A percentile compares a stretch with the other conserved stretches of the same genome.
phyloP scores from a whole-genome alignment of 208 protist genomes.

The Trypanosomatidae sp. region DNA sequence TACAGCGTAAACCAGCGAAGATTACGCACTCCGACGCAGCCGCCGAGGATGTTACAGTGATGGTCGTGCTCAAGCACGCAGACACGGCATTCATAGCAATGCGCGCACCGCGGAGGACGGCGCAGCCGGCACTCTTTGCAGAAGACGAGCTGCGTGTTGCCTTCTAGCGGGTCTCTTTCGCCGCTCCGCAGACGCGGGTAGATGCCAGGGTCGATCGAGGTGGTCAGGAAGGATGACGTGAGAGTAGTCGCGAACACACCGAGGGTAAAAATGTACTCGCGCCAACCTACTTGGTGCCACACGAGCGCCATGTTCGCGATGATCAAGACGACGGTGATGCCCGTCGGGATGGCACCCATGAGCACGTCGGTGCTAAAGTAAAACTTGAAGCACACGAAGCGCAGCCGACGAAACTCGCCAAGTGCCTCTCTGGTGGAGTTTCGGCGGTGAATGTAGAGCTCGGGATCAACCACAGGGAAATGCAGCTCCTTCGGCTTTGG shows the following conservation, averaged over 20 bases:
- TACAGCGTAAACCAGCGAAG: constrained; percentile 87
- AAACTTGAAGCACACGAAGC: constrained; percentile 29
- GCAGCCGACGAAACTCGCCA: constrained; percentile 28
- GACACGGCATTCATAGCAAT: constrained; percentile 86
- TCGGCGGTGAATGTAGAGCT: constrained; percentile 34
- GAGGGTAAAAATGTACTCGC: constrained; percentile 41
- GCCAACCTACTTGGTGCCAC: constrained; percentile 39
- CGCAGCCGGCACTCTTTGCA: constrained; percentile 70
- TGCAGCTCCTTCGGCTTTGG: constrained; percentile 20
- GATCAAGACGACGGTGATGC: constrained; percentile 51
- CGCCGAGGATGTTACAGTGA: constrained; percentile 87
- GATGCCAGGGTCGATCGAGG: constrained; percentile 71
- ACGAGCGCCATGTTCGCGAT: constrained; percentile 50
- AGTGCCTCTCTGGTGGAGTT: constrained; percentile 42
- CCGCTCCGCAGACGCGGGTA: constrained; percentile 65
- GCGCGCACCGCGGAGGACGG: constrained; percentile 75
- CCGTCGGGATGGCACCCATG: constrained; percentile 32
- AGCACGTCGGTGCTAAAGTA: constrained; percentile 41
- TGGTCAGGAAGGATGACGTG: constrained; percentile 47
- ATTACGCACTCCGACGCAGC: constrained; percentile 80
- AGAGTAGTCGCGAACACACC: constrained; percentile 45
- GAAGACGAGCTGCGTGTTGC: constrained; percentile 43
- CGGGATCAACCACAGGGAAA: constrained; percentile 18
- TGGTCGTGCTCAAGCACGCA: constrained; percentile 90
- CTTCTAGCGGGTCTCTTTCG: constrained; percentile 61